Conservation (phyloP, 768 basidiomycete genomes). For the Coprinellus aureogranulatus region DNA sequence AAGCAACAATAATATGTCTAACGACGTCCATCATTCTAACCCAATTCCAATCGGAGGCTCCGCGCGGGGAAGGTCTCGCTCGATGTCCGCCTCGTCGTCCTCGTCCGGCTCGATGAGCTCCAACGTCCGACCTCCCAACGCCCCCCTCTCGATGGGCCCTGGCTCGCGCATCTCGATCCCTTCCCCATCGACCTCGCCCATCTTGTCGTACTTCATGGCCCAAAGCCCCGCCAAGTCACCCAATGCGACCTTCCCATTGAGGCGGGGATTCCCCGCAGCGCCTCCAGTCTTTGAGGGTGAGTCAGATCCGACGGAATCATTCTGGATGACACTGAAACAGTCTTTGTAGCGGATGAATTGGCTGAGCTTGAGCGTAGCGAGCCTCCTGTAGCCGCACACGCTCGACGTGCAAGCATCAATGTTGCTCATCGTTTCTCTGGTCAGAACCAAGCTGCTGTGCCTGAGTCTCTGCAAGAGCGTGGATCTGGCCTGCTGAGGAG, state of each 20-base stretch:
- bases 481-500: constrained; percentile 71
- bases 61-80: constrained; percentile 48
- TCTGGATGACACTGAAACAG: not conserved
- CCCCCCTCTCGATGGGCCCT: constrained; percentile 45
- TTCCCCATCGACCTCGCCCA: constrained; percentile 66
- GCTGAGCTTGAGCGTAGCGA: constrained; percentile 28
- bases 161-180: constrained; percentile 45
- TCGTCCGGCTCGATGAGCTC: constrained; percentile 56
- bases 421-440: constrained; percentile 54
- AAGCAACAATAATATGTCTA: constrained; percentile 29
- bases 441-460: constrained; percentile 38
- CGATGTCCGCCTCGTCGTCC: constrained; percentile 60
- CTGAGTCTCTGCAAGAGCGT: constrained; percentile 56
- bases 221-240: constrained; percentile 58
- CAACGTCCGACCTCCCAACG: constrained; percentile 48
- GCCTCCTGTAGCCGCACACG: constrained; percentile 42
- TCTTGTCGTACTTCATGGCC: constrained; percentile 65
- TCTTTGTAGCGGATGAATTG: constrained; percentile 34
- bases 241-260: constrained; percentile 58
- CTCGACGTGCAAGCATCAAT: constrained; percentile 60
- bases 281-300: constrained; percentile 64
- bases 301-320: constrained; percentile 9
- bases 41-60: constrained; percentile 59
- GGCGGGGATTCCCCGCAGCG: constrained; percentile 47
- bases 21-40: constrained; percentile 47